Base-by-base conservation (phyloP, 2,329 filamentous ascomycete genomes). In the Stachybotrys echinatus region DNA sequence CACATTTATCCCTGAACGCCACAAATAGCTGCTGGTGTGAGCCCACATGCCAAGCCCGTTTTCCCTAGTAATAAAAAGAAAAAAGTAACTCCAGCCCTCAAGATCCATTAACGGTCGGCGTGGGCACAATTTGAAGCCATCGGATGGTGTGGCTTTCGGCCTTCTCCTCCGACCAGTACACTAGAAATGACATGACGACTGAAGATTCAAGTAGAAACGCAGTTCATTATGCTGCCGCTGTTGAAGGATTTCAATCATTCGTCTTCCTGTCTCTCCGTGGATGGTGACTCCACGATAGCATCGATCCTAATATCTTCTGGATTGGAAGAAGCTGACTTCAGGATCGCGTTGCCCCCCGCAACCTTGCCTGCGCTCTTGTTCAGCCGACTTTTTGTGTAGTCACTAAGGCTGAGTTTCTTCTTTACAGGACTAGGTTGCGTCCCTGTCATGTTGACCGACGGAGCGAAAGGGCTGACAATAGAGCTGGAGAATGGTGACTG, bases 351-450 rank as follows among this genome's bases (percentile, higher is more conserved):
- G 2, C 61, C 62, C 4, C 59, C 59, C 3, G 59, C 50, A 10
- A 62, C 56, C 48, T 72, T 58, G 61, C 57, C 74, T 3, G 74
- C 74, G 3, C 74, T 74, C 60, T 81, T 84, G 58, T 76, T 79
- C 68, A 76, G 73, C 47, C 79, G 72, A 54, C 77, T 80, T 62
- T 80, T 83, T 8, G 74, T 79, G 58, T 87, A 87, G 59, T 86
- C 83, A 58, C 81, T 85, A 2, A 86, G 64, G 54, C 80, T 85
- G 37, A 87, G 67, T 64, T 85, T 86, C 72, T 87, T 86, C 66
- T 84, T 85, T 27, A 82, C 70, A 3, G 83, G 83, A 54, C 80
- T 85, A 3, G 80, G 79, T 20, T 74, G 72, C 10, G 72, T 72
- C 6, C 63, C 63, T 8, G 70, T 56, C 14, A 75, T 73, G 50